Base-by-base conservation (phyloP, 345 rosid species). In the Arabidopsis suecica region DNA sequence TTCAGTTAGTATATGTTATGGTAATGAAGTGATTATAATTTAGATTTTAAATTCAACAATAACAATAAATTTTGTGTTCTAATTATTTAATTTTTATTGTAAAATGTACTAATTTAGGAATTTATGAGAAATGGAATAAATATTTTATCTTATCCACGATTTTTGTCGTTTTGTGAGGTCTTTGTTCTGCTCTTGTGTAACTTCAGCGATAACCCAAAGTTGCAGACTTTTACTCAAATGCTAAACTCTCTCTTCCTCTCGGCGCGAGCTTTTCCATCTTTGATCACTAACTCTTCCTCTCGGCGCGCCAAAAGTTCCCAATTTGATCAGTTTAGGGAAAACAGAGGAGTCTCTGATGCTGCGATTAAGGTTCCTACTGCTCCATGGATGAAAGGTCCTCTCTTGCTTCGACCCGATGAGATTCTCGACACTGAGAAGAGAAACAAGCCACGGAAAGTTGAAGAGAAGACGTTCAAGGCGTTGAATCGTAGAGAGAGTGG, bases 301-400 rank as follows among this genome's bases (percentile, higher is more conserved):
- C 18, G 18, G 18, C 18, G 18, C 18, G 22, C 75, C 7, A 78
- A 78, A 58, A 5, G 0, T 30, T 5, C 67, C 22, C 48, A 49
- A 70, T 68, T 53, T 51, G 53, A 76, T 6, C 41, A 70, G 28
- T 22, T 53, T 23, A 78, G 36, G 4, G 60, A 54, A 14, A 78
- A 45, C 10, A 40, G 71, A 47, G 28, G 13, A 68, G 2, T 9
- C 53, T 37, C 74, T 28, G 75, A 61, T 47, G 66, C 48, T 28
- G 12, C 45, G 71, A 68, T 73, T 33, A 79, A 73, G 71, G 71
- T 68, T n/a, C 71, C 91, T 22, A 83, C 88, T 3, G 82, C 97
- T 75, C 97, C 97, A 53, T 89, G 96, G 97, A 86, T 87, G 86
- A 84, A 77, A 67, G 81, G 82, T 75, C 85, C 90, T 55, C 80